These are phyloP conservation scores for Russula virescens DNA, from an alignment of 768 basidiomycete genomes.

Conservation along the genomic window DNA sequence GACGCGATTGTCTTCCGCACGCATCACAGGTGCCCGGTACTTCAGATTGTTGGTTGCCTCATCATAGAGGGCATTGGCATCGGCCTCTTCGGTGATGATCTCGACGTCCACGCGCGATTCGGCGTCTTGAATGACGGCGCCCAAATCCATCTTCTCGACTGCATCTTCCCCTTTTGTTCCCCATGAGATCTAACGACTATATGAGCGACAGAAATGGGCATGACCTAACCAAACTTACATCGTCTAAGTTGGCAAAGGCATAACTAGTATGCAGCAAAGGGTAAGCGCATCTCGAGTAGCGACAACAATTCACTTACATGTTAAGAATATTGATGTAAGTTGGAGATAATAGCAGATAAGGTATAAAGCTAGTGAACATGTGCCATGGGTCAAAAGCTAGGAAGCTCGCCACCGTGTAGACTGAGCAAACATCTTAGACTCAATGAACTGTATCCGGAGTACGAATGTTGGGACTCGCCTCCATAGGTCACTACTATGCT, in stretches of 20 bases:
- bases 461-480: conserved; percentile 35
- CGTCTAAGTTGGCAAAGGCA: conserved; percentile 81
- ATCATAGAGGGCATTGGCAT: conserved; percentile 78
- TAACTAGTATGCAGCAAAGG: conserved; percentile 44
- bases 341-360: conserved; percentile 83
- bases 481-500: conserved; percentile 86
- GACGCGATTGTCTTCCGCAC: conserved; percentile 31
- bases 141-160: conserved; percentile 71
- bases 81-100: conserved; percentile 73
- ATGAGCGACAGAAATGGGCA: conserved; percentile 14
- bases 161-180: conserved; percentile 89
- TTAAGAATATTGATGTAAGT: conserved; percentile 72
- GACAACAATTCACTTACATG: conserved; percentile 45
- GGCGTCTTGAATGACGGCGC: conserved; percentile 74
- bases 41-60: conserved; percentile 75
- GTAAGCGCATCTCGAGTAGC: neutral
- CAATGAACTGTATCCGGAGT: neutral
- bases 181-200: conserved; percentile 67
- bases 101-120: conserved; percentile 84
- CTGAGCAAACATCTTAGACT: conserved; percentile 30
- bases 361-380: conserved; percentile 84
- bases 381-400: conserved; percentile 96
- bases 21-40: conserved; percentile 40
- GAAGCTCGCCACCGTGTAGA: conserved; percentile 71
- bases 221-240: conserved; percentile 42